phyloP scores from a whole-genome alignment of 352 stramenopile genomes.

The Pythium monospermum region DNA sequence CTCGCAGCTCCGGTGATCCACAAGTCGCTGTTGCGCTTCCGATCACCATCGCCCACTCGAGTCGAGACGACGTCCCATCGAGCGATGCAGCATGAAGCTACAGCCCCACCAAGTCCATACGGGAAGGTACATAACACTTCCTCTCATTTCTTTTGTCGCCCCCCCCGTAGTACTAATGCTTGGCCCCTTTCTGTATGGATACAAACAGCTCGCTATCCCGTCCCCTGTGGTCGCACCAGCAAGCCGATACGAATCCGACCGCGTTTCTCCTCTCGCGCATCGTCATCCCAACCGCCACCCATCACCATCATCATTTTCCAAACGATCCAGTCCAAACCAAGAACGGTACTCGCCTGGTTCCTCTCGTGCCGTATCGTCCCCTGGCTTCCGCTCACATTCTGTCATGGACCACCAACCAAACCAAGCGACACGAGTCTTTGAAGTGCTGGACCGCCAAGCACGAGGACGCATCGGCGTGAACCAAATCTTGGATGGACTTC shows the following conservation, averaged over 20 bases:
- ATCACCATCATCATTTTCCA: not conserved
- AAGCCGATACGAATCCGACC: too few relatives aligned
- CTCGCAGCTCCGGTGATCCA: conserved; percentile 20
- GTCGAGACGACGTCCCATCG: not conserved
- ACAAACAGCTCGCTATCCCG: too few relatives aligned
- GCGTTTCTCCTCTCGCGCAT: not conserved
- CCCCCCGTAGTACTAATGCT: too few relatives aligned
- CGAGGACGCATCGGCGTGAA: conserved; percentile 39
- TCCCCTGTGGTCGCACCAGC: too few relatives aligned
- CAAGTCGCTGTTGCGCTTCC: conserved; percentile 14
- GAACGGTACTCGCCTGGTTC: conserved; percentile 5
- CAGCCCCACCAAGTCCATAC: conserved; percentile 3
- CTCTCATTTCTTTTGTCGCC: too few relatives aligned
- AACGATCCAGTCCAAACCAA: conserved; percentile 1
- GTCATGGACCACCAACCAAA: conserved; percentile 19
- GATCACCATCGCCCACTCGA: conserved; percentile 9
- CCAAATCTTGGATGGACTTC: conserved; percentile 53
- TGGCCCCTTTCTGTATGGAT: too few relatives aligned
- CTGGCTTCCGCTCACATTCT: conserved; percentile 8
- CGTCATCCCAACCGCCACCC: not conserved
- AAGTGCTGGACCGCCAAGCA: conserved; percentile 43
- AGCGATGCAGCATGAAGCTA: not conserved
- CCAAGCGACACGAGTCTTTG: conserved; percentile 44
- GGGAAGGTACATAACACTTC: too few relatives aligned
- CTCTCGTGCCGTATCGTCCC: conserved; percentile 14